Evolutionary conservation across 2,329 filamentous ascomycete species (phyloP), one percentile per base, ranked within the genome.

Genomic region (Rosellinia necatrix): DNA sequence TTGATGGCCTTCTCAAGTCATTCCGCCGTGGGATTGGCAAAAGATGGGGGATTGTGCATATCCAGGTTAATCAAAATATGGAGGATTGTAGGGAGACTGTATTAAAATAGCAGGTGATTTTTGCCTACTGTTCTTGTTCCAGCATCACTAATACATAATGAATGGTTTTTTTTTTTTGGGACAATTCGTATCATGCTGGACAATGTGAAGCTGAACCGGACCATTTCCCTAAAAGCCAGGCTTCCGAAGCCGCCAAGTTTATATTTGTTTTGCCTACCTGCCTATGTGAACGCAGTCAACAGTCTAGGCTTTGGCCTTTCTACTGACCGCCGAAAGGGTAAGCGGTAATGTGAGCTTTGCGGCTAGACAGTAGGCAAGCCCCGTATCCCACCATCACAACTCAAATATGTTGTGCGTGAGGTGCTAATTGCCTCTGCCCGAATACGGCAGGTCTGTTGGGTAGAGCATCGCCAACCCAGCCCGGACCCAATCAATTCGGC

Each of bases 361-460:
- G n/a, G n/a, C 24, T 10, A 38, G 13, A 42, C 25, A 34, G 25
- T 38, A 38, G 32, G 41, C 8, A 32, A 40, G 44, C 25, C 1
- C 24, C 5, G 15, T 13, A 17, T 37, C n/a, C 13, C 30, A 40
- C 8, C n/a, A 27, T n/a, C n/a, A 22, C 27, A 46, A 42, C 13
- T 49, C 34, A 44, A 58, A 50, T 37, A 19, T 22, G 12, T 2
- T 27, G 6, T 41, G 22, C 15, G 19, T 25, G 29, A 19, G 35
- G 9, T 29, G 27, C 22, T 30, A n/a, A 8, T 43, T 29, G 38
- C 27, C n/a, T 42, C 40, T 54, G 51, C 37, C 56, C 56, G 25
- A 55, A 58, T 51, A n/a, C 19, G 56, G 56, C 56, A 58, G 56
- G 56, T 55, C 46, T 27, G 13, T 43, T 25, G 10, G 34, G 42